Evolutionary conservation across 495 filamentous ascomycete species (phyloP).

Genomic region (Lasiosphaeria hispida): DNA sequence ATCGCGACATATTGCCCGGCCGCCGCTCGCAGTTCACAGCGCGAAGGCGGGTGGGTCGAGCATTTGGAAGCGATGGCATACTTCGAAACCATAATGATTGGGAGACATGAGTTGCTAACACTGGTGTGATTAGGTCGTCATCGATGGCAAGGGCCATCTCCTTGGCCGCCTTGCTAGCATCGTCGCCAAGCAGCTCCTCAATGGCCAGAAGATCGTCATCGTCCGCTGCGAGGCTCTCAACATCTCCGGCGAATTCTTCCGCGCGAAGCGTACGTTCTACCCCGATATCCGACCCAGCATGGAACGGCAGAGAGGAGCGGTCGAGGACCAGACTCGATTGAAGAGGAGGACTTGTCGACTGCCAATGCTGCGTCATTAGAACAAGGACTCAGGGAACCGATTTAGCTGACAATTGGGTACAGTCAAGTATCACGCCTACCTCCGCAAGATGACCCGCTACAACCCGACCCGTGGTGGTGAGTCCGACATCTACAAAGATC

Average conservation of each 20-base stretch:
- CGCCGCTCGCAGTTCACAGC: not conserved
- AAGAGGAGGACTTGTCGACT: slow-evolving; percentile 5
- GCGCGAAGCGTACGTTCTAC: slow-evolving; percentile 89
- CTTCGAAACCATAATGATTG: not conserved
- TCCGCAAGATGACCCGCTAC: slow-evolving; percentile 99
- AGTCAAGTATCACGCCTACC: slow-evolving; percentile 99
- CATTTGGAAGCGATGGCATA: not conserved
- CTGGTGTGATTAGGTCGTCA: slow-evolving; percentile 67
- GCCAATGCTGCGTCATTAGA: not conserved
- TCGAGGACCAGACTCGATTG: not conserved
- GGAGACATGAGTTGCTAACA: slow-evolving; percentile 24
- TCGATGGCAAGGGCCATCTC: slow-evolving; percentile 99
- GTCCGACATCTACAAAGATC: slow-evolving; percentile 30
- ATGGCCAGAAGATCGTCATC: slow-evolving; percentile 98
- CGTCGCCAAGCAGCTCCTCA: slow-evolving; percentile 98
- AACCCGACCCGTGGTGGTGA: slow-evolving; percentile 96
- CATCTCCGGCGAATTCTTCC: slow-evolving; percentile 99
- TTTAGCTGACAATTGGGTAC: slow-evolving; percentile 40
- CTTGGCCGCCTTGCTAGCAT: slow-evolving; percentile 98
- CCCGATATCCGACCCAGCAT: slow-evolving; percentile 10
- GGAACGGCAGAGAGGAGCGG: slow-evolving; percentile 11
- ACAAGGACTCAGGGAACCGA: slow-evolving; percentile 3
- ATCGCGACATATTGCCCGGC: slow-evolving; percentile 3
- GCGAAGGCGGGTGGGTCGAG: not conserved
- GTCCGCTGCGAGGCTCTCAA: slow-evolving; percentile 98